These are phyloP conservation scores for Gastrolobium villosum DNA, from an alignment of 306 rosid species.

Conservation along the genomic window DNA sequence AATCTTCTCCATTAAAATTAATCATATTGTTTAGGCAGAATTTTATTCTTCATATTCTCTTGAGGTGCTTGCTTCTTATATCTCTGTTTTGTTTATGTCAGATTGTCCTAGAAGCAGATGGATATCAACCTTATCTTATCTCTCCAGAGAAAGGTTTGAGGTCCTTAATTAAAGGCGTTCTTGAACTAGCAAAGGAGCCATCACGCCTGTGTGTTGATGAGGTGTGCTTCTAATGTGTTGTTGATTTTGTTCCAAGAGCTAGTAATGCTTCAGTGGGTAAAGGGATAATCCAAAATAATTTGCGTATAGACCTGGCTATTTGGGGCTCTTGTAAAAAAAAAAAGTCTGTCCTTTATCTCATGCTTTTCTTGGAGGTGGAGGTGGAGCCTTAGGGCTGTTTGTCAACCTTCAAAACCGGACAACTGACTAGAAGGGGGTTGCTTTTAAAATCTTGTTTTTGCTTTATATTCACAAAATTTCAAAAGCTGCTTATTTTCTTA, in stretches of 20 bases:
- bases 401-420: slow-evolving; percentile 21
- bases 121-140: slow-evolving; percentile 98
- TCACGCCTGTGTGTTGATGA: slow-evolving; percentile 96
- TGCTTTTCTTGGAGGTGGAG: not conserved
- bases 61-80: slow-evolving; percentile 37
- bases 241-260: slow-evolving; percentile 29
- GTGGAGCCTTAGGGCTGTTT: not conserved
- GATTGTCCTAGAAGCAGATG: slow-evolving; percentile 99
- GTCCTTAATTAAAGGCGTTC: slow-evolving; percentile 94
- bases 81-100: slow-evolving; percentile 46
- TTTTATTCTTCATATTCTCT: slow-evolving; percentile 36
- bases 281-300: slow-evolving; percentile 20
- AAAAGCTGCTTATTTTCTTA: slow-evolving; percentile 21
- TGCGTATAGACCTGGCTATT: slow-evolving; percentile 21
- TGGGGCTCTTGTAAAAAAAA: slow-evolving; percentile 1
- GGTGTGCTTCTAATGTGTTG: slow-evolving; percentile 62
- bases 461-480: not conserved
- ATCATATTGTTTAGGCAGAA: slow-evolving; percentile 3
- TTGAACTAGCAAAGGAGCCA: slow-evolving; percentile 98
- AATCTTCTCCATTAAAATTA: slow-evolving; percentile 21
- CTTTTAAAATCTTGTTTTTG: not conserved
- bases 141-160: slow-evolving; percentile 99
- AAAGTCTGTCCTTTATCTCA: slow-evolving; percentile 9
- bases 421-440: not conserved
- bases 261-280: slow-evolving; percentile 37